phyloP scores from a whole-genome alignment of 2,329 filamentous ascomycete species.

The Fusarium guadeloupense region DNA sequence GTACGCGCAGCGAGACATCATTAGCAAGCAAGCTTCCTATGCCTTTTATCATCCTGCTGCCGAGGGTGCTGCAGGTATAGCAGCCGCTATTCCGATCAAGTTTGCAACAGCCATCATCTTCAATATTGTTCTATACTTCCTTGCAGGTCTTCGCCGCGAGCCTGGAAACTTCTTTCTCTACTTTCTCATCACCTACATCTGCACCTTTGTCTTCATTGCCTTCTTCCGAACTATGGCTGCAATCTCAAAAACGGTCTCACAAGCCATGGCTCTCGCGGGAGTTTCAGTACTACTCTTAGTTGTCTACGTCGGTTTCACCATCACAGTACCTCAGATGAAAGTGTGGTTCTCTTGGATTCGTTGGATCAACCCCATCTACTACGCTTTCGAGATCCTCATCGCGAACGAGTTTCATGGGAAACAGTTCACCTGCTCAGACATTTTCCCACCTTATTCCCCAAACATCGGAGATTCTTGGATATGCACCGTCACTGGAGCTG shows the following conservation, averaged over 20 bases:
- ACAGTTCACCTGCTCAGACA: slow-evolving; percentile 63
- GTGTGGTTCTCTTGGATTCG: slow-evolving; percentile 80
- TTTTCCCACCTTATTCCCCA: slow-evolving; percentile 58
- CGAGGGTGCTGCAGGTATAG: slow-evolving; percentile 63
- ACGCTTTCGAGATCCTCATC: slow-evolving; percentile 76
- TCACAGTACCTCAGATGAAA: slow-evolving; percentile 52
- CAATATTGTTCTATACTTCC: slow-evolving; percentile 68
- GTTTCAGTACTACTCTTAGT: slow-evolving; percentile 67
- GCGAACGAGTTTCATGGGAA: slow-evolving; percentile 75
- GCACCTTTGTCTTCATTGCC: slow-evolving; percentile 77
- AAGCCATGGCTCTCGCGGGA: slow-evolving; percentile 63
- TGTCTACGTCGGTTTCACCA: slow-evolving; percentile 37
- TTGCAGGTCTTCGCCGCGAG: slow-evolving; percentile 62
- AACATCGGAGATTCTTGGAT: slow-evolving; percentile 58
- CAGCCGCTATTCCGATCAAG: slow-evolving; percentile 67
- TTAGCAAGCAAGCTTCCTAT: slow-evolving; percentile 59
- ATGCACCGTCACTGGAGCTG: slow-evolving; percentile 63
- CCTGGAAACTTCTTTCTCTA: slow-evolving; percentile 79
- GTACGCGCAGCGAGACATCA: slow-evolving; percentile 57
- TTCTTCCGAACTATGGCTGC: slow-evolving; percentile 79
- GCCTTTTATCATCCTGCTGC: slow-evolving; percentile 62
- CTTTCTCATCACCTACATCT: slow-evolving; percentile 73
- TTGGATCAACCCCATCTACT: slow-evolving; percentile 77
- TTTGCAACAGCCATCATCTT: slow-evolving; percentile 60
- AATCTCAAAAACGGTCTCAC: slow-evolving; percentile 70